Evolutionary conservation across 306 rosid species (phyloP), one percentile per base, ranked within the genome.

Genomic region (Malus orientalis): DNA sequence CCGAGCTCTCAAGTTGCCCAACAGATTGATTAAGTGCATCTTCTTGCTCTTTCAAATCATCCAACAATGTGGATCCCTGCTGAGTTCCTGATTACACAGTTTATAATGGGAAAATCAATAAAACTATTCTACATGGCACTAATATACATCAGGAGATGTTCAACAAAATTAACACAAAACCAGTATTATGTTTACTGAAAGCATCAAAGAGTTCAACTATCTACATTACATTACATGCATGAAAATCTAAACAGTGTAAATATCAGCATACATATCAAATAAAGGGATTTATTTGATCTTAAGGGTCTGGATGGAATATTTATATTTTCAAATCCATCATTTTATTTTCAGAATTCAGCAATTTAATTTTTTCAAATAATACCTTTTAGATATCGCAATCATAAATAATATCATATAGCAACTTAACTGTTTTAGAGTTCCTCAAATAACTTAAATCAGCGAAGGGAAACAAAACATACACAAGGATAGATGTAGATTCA

Each of bases 41-140:
- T 84, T 91, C 97, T 86, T 84, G 87, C 71, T 91, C 90, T 84
- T 86, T 88, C 74, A 91, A 81, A 71, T 89, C 91, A 82, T 84
- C 92, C 75, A 84, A 70, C 82, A 86, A 69, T 47, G 80, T 80
- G 82, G 93, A 85, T 76, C 85, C 89, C 64, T 66, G 87, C 71
- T 82, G 95, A 71, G 75, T 84, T 69, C 98, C 98, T 93, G 88
- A 77, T 71, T 54, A 54, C 30, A 80, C 10, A 74, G 54, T 49
- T 47, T 44, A 6, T 1, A 19, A 18, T 23, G 3, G 22, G 25
- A 64, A 64, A 64, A 64, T 64, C 29, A 19, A 6, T 20, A 36
- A 32, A 66, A 36, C 20, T n/a, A 49, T 15, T 49, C 55, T 49
- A 49, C 69, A 10, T 1, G 10, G 51, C 7, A 36, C 18, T 20